These are phyloP conservation scores for Lathyrus aphaca DNA, from an alignment of 306 rosid species.

Conservation along the genomic window DNA sequence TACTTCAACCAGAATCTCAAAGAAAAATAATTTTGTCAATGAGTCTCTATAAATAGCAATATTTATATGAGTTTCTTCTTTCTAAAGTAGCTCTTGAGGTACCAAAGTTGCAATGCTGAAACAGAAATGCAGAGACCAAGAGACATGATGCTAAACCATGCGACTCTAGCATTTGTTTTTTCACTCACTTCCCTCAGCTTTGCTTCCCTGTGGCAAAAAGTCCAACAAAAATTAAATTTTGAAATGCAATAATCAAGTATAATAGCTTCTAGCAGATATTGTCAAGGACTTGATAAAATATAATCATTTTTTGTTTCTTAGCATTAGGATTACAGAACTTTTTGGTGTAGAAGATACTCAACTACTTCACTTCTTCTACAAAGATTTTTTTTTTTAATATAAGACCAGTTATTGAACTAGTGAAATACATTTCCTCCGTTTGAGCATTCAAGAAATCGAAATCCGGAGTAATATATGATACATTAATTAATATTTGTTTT, in stretches of 20 bases:
- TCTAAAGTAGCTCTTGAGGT: constrained; percentile 45
- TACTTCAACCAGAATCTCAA: not conserved
- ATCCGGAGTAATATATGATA: too few relatives aligned
- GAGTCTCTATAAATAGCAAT: not conserved
- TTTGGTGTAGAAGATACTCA: not conserved
- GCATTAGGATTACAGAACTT: not conserved
- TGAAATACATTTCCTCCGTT: too few relatives aligned
- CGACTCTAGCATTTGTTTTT: constrained; percentile 52
- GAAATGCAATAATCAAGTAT: constrained; percentile 6
- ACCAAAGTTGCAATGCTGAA: constrained; percentile 48
- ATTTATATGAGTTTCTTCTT: constrained; percentile 72
- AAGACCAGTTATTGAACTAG: too few relatives aligned
- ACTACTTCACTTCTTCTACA: too few relatives aligned
- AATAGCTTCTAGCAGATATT: not conserved
- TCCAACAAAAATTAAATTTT: constrained; percentile 20
- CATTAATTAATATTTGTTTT: too few relatives aligned
- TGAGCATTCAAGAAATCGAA: too few relatives aligned
- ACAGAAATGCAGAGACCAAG: constrained; percentile 50
- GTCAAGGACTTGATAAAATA: not conserved
- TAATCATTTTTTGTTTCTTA: not conserved
- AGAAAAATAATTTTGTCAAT: not conserved
- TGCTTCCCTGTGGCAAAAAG: constrained; percentile 51
- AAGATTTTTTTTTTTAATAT: too few relatives aligned
- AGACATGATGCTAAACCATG: constrained; percentile 57
- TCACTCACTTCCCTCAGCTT: constrained; percentile 56